Evolutionary conservation across 306 rosid genomes (phyloP).

Genomic region (Vigna hirtella): DNA sequence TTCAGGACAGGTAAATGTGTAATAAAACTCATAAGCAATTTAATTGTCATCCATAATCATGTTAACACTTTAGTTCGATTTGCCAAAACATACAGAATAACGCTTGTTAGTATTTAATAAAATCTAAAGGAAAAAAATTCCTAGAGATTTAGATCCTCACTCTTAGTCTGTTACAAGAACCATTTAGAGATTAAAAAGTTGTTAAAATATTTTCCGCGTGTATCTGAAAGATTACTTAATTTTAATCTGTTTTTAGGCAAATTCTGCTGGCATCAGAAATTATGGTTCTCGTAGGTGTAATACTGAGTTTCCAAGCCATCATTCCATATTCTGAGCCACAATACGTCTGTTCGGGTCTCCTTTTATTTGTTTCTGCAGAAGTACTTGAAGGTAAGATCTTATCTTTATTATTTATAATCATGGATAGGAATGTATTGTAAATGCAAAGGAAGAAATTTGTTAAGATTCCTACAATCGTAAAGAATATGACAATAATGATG

Average conservation of each 20-base stretch:
- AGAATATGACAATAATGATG: background rate
- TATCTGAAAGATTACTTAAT: constrained; percentile 23
- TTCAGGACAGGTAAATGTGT: constrained; percentile 84
- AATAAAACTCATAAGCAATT: constrained; percentile 17
- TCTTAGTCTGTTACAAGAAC: background rate
- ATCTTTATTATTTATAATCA: constrained; percentile 29
- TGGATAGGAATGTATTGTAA: background rate
- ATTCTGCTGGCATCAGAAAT: constrained; percentile 85
- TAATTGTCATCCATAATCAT: constrained; percentile 15
- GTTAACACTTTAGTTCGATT: constrained; percentile 33
- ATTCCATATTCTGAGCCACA: constrained; percentile 74
- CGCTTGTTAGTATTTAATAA: background rate
- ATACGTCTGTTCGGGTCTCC: constrained; percentile 89
- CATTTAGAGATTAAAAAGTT: background rate
- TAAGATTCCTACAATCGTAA: background rate
- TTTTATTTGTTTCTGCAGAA: constrained; percentile 96
- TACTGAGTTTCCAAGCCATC: constrained; percentile 79
- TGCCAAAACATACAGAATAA: background rate
- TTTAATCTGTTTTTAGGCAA: constrained; percentile 67
- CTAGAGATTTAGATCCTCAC: constrained; percentile 23
- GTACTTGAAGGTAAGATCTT: constrained; percentile 91
- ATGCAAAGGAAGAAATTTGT: constrained; percentile 8
- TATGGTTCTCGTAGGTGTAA: constrained; percentile 72
- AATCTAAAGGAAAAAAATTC: background rate
- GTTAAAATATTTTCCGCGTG: constrained; percentile 28